phyloP scores from a whole-genome alignment of 2,329 filamentous ascomycete genomes.

The Diaporthe sp. region DNA sequence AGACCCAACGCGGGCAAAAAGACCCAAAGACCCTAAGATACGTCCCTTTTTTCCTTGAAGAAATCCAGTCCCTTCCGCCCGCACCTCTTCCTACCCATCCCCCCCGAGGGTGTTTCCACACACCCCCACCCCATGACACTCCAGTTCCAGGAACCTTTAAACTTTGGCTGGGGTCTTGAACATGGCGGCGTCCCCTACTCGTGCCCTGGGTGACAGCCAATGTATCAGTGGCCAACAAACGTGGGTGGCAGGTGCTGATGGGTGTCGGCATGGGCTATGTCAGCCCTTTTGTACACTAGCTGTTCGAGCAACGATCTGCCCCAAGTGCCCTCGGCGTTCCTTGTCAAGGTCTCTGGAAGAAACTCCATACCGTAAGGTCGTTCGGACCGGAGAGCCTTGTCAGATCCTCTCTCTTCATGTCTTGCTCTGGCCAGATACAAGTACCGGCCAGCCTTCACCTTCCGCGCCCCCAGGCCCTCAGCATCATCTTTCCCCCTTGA shows the following conservation, averaged over 20 bases:
- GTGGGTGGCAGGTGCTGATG: conserved; percentile 36
- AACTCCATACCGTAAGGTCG: conserved; percentile 26
- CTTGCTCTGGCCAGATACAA: conserved; percentile 34
- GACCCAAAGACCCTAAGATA: conserved; percentile 27
- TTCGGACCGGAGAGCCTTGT: conserved; percentile 37
- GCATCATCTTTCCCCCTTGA: not conserved
- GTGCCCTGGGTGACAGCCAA: conserved; percentile 32
- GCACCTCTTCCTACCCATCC: not conserved
- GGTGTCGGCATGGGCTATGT: conserved; percentile 35
- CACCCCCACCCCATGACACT: conserved; percentile 1
- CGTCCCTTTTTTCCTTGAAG: not conserved
- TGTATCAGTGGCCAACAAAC: conserved; percentile 26
- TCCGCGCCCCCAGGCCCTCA: conserved; percentile 24
- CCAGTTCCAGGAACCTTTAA: conserved; percentile 6
- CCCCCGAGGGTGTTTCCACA: not conserved
- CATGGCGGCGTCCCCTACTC: conserved; percentile 7
- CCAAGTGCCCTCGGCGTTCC: not conserved
- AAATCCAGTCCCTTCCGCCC: not conserved
- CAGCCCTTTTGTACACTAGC: conserved; percentile 34
- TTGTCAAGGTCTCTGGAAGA: conserved; percentile 28
- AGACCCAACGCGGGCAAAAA: conserved; percentile 33
- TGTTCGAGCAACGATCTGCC: conserved; percentile 25
- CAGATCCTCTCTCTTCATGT: conserved; percentile 9
- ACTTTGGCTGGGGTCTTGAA: not conserved
- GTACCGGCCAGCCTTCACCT: conserved; percentile 35